A percentile compares a stretch with the other conserved stretches of the same genome.
These are phyloP conservation scores for Penstemon davidsonii DNA, from an alignment of 257 asterid genomes.

Conservation along the genomic window DNA sequence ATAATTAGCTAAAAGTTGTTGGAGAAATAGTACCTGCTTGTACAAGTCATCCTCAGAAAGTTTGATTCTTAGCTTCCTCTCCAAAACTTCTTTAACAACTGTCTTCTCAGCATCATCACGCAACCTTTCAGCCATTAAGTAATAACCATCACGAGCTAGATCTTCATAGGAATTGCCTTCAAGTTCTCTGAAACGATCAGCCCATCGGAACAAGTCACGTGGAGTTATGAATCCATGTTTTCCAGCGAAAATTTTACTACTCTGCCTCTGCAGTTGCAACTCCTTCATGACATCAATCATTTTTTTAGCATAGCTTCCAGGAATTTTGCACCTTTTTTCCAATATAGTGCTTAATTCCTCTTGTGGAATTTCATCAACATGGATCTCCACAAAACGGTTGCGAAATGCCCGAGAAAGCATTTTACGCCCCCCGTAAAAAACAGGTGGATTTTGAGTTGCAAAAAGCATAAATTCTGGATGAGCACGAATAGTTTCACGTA, in stretches of 20 bases:
- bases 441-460: slow-evolving; percentile 99
- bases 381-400: slow-evolving; percentile 97
- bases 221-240: slow-evolving; percentile 97
- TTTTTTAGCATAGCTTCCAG: slow-evolving; percentile 64
- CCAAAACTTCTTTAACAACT: slow-evolving; percentile 71
- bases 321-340: slow-evolving; percentile 63
- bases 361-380: slow-evolving; percentile 93
- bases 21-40: slow-evolving; percentile 56
- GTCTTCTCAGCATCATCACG: slow-evolving; percentile 74
- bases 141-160: slow-evolving; percentile 85
- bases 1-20: not conserved
- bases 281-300: slow-evolving; percentile 94
- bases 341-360: slow-evolving; percentile 81
- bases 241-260: slow-evolving; percentile 92
- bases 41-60: slow-evolving; percentile 55
- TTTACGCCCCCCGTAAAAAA: slow-evolving; percentile 90
- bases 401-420: slow-evolving; percentile 95
- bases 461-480: slow-evolving; percentile 90
- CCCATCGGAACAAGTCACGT: slow-evolving; percentile 98
- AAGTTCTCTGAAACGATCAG: slow-evolving; percentile 60
- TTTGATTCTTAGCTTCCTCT: slow-evolving; percentile 52
- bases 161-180: slow-evolving; percentile 62
- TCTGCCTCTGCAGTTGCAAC: slow-evolving; percentile 84
- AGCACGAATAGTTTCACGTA: slow-evolving; percentile 69
- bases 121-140: slow-evolving; percentile 85